Base-by-base conservation (phyloP, 139 green algal species). In the Micromonas pusilla region DNA sequence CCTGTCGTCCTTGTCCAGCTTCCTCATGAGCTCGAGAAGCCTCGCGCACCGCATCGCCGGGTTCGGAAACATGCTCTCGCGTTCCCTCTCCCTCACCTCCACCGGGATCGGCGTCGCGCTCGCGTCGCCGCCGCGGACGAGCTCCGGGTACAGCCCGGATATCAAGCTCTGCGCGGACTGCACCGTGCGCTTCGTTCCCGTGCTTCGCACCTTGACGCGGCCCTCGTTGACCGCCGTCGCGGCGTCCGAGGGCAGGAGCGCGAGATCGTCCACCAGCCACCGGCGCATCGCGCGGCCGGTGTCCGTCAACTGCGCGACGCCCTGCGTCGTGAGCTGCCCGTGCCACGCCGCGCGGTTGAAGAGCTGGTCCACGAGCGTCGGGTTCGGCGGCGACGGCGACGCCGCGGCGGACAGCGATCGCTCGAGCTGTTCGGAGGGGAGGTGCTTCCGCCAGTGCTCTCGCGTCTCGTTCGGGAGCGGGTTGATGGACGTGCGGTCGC, bases 61-160 rank as follows among this genome's bases (percentile, higher is more conserved):
- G 13, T 72, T 72, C 4, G 65, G 65, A 72, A 72, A 72, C 65
- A 72, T 72, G n/a, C n/a, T 30, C 65, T 72, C 65, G 21, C 19
- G 28, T 26, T 19, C 30, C 30, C 33, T 38, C 26, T 72, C 65
- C 13, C 65, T 32, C n/a, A 72, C 65, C 30, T 72, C 65, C 4
- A 72, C 38, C 16, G 4, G n/a, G 5, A 68, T 9, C 26, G 25
- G 16, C 16, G 62, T 4, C n/a, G n/a, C n/a, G n/a, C n/a, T n/a
- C n/a, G n/a, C n/a, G n/a, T n/a, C n/a, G n/a, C n/a, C n/a, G n/a
- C n/a, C n/a, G n/a, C n/a, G n/a, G n/a, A n/a, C n/a, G n/a, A n/a
- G n/a, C n/a, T n/a, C n/a, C n/a, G n/a, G n/a, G 13, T 33, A 39
- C n/a, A 32, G 26, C n/a, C 28, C 65, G n/a, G 26, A 3, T 21